Conservation (phyloP, 2,329 filamentous ascomycete genomes). For the Colletotrichum scovillei region DNA sequence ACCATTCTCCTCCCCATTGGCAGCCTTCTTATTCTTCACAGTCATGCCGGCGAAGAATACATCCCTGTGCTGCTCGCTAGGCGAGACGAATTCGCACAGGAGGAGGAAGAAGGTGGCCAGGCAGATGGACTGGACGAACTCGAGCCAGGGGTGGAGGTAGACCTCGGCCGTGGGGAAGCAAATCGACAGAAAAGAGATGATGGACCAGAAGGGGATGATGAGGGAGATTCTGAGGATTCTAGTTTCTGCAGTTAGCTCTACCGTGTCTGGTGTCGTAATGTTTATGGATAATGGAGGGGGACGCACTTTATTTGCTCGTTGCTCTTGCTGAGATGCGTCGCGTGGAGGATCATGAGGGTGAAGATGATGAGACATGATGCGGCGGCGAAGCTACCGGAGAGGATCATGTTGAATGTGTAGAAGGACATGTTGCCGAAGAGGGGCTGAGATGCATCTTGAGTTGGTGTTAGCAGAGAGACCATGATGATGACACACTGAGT, state of each 20-base stretch:
- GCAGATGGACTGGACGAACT: slow-evolving; percentile 52
- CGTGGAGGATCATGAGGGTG: slow-evolving; percentile 47
- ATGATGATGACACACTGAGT: no score
- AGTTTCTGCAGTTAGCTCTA: neutral
- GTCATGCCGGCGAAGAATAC: slow-evolving; percentile 50
- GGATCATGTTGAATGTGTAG: slow-evolving; percentile 47
- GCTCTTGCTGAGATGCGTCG: slow-evolving; percentile 52
- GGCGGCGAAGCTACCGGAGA: slow-evolving; percentile 48
- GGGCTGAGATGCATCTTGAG: slow-evolving; percentile 3
- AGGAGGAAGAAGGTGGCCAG: slow-evolving; percentile 57
- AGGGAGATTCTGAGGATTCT: slow-evolving; percentile 52
- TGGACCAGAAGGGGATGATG: slow-evolving; percentile 51
- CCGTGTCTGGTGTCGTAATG: no score
- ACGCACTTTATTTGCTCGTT: slow-evolving; percentile 53
- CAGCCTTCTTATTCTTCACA: slow-evolving; percentile 42
- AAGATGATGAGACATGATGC: slow-evolving; percentile 45
- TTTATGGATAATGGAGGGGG: no score
- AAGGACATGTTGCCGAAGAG: slow-evolving; percentile 31
- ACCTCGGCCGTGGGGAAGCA: slow-evolving; percentile 49
- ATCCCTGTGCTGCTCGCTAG: slow-evolving; percentile 45
- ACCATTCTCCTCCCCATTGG: slow-evolving; percentile 41
- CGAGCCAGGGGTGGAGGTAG: slow-evolving; percentile 52
- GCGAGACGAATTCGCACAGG: slow-evolving; percentile 54
- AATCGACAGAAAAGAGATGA: slow-evolving; percentile 52
- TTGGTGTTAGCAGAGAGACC: neutral